Conservation (phyloP, 805 yeast genomes). For the Limtongia smithiae region DNA sequence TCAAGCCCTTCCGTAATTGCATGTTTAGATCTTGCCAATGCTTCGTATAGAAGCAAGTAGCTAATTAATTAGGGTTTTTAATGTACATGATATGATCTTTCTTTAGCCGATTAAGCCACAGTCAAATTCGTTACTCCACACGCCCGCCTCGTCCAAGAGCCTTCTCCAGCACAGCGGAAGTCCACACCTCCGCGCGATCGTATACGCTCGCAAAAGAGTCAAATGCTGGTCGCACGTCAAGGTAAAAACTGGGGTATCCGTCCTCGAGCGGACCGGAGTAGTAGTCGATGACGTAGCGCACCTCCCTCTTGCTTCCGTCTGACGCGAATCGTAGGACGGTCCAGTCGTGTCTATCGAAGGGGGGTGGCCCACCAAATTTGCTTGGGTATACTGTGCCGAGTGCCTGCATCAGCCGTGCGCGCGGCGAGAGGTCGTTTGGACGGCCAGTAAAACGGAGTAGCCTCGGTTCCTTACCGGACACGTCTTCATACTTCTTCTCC, state of each 20-base stretch:
- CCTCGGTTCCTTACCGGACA: constrained; percentile 63
- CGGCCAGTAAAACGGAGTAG: constrained; percentile 84
- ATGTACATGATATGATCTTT: too few species aligned
- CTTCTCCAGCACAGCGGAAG: constrained; percentile 60
- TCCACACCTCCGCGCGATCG: constrained; percentile 70
- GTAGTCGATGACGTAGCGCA: constrained; percentile 92
- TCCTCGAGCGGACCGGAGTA: constrained; percentile 91
- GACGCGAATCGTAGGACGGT: constrained; percentile 64
- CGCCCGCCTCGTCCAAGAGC: constrained; percentile 56
- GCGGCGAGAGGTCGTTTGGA: constrained; percentile 82
- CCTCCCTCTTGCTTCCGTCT: constrained; percentile 46
- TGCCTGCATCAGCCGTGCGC: constrained; percentile 66
- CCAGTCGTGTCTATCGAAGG: constrained; percentile 99
- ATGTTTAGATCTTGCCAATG: too few species aligned
- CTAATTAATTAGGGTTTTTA: neutral
- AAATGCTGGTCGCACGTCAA: constrained; percentile 94
- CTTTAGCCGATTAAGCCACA: too few species aligned
- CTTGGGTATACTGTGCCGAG: constrained; percentile 71
- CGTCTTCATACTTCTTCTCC: constrained; percentile 70
- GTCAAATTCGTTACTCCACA: constrained; percentile 11
- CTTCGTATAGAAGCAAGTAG: too few species aligned
- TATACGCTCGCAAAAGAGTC: constrained; percentile 60
- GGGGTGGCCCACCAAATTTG: constrained; percentile 70
- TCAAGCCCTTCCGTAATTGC: too few species aligned
- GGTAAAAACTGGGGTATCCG: constrained; percentile 85